Conservation (phyloP, 2,329 filamentous ascomycete genomes). For the Biscogniauxia sp. region DNA sequence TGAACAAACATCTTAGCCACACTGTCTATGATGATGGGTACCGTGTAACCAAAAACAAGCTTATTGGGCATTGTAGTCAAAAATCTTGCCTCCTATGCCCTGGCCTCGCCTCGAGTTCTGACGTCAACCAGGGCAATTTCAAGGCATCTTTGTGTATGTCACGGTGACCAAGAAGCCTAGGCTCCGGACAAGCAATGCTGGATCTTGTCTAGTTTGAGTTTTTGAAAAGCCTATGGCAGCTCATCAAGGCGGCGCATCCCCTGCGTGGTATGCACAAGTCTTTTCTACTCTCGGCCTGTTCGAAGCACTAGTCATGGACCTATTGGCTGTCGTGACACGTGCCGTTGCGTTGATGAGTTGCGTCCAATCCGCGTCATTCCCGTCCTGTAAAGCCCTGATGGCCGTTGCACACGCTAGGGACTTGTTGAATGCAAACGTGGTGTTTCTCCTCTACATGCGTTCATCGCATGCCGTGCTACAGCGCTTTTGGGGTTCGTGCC, state of each 20-base stretch:
- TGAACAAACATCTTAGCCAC: slow-evolving; percentile 3
- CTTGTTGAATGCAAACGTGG: slow-evolving; percentile 20
- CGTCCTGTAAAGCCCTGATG: slow-evolving; percentile 7
- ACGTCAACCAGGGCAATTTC: not conserved
- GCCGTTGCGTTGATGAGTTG: not conserved
- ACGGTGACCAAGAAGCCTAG: not conserved
- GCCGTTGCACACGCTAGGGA: slow-evolving; percentile 10
- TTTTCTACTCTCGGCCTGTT: slow-evolving; percentile 7
- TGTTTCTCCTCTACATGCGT: slow-evolving; percentile 16
- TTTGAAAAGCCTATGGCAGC: not conserved
- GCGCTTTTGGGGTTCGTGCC: not conserved
- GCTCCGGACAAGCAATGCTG: not conserved
- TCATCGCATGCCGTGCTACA: not conserved
- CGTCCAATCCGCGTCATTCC: not conserved
- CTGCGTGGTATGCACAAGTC: not conserved
- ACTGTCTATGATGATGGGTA: not conserved
- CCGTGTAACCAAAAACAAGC: not conserved
- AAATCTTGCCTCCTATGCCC: not conserved
- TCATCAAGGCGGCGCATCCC: not conserved
- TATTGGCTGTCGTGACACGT: slow-evolving; percentile 21
- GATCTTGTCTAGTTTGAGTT: not conserved
- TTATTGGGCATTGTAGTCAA: not conserved
- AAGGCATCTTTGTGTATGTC: not conserved
- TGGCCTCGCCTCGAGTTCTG: not conserved
- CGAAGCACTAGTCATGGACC: slow-evolving; percentile 13